Evolutionary conservation across 306 rosid species (phyloP).

Genomic region (Citrullus colocynthis): DNA sequence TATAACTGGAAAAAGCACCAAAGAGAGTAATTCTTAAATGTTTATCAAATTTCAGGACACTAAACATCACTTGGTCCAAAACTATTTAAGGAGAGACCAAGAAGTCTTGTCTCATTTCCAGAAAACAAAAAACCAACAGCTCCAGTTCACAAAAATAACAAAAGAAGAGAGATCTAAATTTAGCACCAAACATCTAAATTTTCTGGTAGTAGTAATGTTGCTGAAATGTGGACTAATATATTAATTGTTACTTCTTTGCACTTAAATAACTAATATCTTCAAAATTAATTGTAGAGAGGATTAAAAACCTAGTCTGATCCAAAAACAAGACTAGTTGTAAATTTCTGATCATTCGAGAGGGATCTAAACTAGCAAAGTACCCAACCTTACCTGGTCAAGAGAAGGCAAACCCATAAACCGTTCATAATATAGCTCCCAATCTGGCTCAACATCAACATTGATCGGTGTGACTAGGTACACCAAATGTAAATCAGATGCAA

Average conservation of each 20-base stretch:
- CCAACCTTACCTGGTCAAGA: constrained; percentile 66
- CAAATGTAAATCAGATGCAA: constrained; percentile 92
- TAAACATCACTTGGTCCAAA: not conserved
- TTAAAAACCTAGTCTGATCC: not conserved
- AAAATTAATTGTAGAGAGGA: not conserved
- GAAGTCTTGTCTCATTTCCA: not conserved
- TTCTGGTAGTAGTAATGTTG: not conserved
- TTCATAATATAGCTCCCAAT: constrained; percentile 88
- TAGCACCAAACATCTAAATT: not conserved
- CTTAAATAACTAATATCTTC: not conserved
- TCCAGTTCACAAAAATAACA: not conserved
- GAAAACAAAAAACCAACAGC: not conserved
- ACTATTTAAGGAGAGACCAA: not conserved
- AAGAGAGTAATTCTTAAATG: not conserved
- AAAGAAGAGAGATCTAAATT: not conserved
- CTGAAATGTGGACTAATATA: not conserved
- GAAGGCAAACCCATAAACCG: constrained; percentile 60
- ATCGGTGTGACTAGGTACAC: constrained; percentile 88
- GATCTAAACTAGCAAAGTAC: not conserved
- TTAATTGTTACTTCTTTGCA: not conserved
- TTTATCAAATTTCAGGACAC: not conserved
- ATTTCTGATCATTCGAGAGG: not conserved
- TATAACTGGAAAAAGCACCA: not conserved
- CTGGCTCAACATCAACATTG: constrained; percentile 86
- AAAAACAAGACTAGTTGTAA: not conserved